phyloP scores from a whole-genome alignment of 2,329 filamentous ascomycete genomes.

The Xylaria sp. region DNA sequence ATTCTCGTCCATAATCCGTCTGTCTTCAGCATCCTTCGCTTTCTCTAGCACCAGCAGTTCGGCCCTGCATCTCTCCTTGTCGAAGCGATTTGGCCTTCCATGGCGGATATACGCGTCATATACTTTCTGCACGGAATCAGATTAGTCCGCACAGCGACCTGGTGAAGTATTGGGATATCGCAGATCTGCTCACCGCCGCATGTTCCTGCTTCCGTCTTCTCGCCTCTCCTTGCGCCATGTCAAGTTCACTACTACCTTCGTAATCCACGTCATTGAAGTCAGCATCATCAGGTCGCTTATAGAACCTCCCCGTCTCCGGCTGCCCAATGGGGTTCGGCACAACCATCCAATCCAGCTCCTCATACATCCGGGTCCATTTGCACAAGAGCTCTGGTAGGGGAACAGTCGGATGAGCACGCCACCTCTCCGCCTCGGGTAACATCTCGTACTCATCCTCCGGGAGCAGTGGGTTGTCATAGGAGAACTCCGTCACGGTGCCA shows the following conservation, averaged over 20 bases:
- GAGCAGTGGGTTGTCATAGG: background rate
- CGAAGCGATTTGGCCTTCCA: constrained; percentile 11
- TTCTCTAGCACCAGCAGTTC: constrained; percentile 15
- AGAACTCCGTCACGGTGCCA: constrained; percentile 20
- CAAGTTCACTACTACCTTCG: constrained; percentile 15
- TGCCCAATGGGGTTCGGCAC: constrained; percentile 11
- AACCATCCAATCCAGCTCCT: constrained; percentile 11
- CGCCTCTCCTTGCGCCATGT: constrained; percentile 8
- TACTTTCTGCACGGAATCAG: background rate
- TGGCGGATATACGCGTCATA: constrained; percentile 12
- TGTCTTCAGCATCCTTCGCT: background rate
- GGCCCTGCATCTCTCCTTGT: background rate
- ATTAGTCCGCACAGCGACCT: background rate
- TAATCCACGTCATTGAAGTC: background rate
- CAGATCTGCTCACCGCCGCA: background rate
- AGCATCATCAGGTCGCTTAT: background rate
- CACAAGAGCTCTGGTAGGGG: constrained; percentile 11
- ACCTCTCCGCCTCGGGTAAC: constrained; percentile 19
- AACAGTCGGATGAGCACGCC: constrained; percentile 18
- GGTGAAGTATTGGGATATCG: background rate
- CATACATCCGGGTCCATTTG: constrained; percentile 16
- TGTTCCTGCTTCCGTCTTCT: background rate
- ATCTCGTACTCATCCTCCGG: constrained; percentile 21
- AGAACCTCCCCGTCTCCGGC: constrained; percentile 11
- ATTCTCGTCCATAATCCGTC: constrained; percentile 12